These are phyloP conservation scores for Lathyrus aphaca DNA, from an alignment of 306 rosid species.

Conservation along the genomic window DNA sequence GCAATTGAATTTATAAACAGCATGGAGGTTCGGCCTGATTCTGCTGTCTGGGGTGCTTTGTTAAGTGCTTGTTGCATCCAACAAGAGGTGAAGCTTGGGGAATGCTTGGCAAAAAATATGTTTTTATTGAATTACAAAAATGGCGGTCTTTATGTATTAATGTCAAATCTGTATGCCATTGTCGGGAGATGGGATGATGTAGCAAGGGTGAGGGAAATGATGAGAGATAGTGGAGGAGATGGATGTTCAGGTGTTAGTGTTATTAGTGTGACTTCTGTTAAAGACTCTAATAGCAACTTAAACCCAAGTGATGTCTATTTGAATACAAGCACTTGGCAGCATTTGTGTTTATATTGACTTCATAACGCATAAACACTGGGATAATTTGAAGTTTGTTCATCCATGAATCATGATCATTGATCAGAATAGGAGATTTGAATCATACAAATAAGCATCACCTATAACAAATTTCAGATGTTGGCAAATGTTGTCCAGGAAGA, in stretches of 20 bases:
- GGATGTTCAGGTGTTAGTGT: conserved; percentile 67
- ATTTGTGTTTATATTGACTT: conserved; percentile 37
- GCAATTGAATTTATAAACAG: conserved; percentile 53
- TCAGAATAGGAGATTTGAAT: conserved; percentile 1
- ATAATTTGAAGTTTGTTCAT: not conserved
- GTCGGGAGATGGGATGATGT: conserved; percentile 81
- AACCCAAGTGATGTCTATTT: conserved; percentile 21
- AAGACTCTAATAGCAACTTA: conserved; percentile 33
- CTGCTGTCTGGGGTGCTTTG: conserved; percentile 74
- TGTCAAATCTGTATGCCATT: conserved; percentile 79
- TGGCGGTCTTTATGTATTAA: conserved; percentile 67
- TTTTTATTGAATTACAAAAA: conserved; percentile 56
- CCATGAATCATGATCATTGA: no score
- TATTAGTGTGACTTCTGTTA: conserved; percentile 45
- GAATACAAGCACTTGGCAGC: conserved; percentile 40
- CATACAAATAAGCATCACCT: not conserved
- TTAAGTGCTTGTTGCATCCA: conserved; percentile 73
- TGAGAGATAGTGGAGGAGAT: conserved; percentile 69
- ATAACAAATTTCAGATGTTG: not conserved
- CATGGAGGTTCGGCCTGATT: conserved; percentile 72
- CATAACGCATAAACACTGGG: not conserved
- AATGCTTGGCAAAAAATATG: conserved; percentile 60
- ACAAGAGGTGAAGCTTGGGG: conserved; percentile 73
- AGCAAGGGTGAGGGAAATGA: conserved; percentile 77
- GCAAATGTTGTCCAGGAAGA: no score